Evolutionary conservation across 73 alveolate species (phyloP).

Genomic region (Paramecium octaurelia): DNA sequence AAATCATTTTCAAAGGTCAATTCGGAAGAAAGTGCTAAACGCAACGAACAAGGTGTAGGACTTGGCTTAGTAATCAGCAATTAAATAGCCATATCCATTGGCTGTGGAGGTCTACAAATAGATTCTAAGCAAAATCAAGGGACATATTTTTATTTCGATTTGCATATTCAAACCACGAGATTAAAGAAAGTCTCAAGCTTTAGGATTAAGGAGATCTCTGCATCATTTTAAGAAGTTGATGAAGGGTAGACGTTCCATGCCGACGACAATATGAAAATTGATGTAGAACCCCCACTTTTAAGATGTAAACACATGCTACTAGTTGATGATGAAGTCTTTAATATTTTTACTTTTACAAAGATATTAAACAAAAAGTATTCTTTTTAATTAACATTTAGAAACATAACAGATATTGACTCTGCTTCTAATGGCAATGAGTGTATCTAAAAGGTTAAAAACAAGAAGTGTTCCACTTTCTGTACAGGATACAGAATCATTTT

Average conservation of each 20-base stretch:
- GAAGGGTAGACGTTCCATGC: neutral
- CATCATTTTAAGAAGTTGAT: neutral
- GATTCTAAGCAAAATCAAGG: neutral
- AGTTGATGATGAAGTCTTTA: slow-evolving; percentile 33
- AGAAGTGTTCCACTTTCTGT: neutral
- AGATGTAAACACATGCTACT: neutral
- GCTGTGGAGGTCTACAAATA: neutral
- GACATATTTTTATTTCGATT: neutral
- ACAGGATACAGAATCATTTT: slow-evolving; percentile 18
- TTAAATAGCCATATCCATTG: slow-evolving; percentile 1
- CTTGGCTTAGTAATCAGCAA: slow-evolving; percentile 69
- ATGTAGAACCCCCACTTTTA: neutral
- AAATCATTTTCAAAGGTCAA: slow-evolving; percentile 63
- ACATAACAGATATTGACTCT: neutral
- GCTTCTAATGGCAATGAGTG: slow-evolving; percentile 38
- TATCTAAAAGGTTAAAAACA: neutral
- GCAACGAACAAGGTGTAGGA: slow-evolving; percentile 64
- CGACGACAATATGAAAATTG: neutral
- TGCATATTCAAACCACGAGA: neutral
- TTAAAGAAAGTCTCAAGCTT: neutral
- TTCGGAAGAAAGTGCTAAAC: neutral
- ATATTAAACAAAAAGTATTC: neutral
- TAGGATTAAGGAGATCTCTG: neutral
- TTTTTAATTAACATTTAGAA: neutral
- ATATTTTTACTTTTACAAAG: neutral